Evolutionary conservation across 768 basidiomycete genomes (phyloP).

Genomic region (Tephrocybe sp.): DNA sequence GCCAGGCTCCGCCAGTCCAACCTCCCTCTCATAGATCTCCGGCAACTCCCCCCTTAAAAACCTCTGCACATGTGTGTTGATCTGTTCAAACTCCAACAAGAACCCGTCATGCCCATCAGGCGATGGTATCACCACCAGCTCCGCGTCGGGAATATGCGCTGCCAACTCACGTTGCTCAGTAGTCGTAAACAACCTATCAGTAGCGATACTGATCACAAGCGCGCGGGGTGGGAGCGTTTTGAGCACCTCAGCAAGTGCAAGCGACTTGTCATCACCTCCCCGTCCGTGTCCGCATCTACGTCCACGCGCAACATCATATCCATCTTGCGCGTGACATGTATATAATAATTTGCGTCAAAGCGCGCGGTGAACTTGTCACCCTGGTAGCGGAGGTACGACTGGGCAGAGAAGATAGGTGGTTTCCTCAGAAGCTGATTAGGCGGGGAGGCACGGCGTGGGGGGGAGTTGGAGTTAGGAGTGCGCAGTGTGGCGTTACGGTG

Average conservation of each 20-base stretch:
- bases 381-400: constrained; percentile 96
- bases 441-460: constrained; percentile 11
- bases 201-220: constrained; percentile 86
- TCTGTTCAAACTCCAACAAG: constrained; percentile 92
- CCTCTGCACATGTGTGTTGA: constrained; percentile 73
- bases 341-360: constrained; percentile 98
- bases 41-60: constrained; percentile 78
- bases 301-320: constrained; percentile 83
- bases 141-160: constrained; percentile 72
- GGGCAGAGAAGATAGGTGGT: constrained; percentile 81
- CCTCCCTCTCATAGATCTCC: constrained; percentile 51
- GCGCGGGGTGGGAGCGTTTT: constrained; percentile 72
- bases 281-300: constrained; percentile 37
- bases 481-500: constrained; percentile 49
- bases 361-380: constrained; percentile 95
- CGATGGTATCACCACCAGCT: constrained; percentile 79
- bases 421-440: constrained; percentile 21
- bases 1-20: constrained; percentile 34
- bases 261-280: constrained; percentile 16
- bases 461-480: constrained; percentile 10
- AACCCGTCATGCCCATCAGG: constrained; percentile 98
- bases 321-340: constrained; percentile 81
- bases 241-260: constrained; percentile 55
- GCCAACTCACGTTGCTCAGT: constrained; percentile 87
- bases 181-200: constrained; percentile 94